Conservation (phyloP, 352 stramenopile species). For the Thalassiosira livingstoniorum region DNA sequence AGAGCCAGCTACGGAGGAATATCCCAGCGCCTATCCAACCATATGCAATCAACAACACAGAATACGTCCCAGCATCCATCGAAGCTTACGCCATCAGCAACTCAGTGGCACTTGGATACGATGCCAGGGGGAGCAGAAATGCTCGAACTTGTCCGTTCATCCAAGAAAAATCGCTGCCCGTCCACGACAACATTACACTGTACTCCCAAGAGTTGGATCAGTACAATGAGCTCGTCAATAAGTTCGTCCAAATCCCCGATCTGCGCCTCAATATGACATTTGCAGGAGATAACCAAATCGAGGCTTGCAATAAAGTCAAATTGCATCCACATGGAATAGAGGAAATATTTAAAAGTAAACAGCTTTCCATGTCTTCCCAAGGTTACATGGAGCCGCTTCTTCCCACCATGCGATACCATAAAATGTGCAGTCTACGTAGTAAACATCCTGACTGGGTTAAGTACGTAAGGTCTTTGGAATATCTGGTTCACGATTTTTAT, state of each 20-base stretch:
- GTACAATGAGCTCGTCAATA: conserved; percentile 36
- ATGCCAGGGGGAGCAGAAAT: no score
- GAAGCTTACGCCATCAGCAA: no score
- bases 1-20: no score
- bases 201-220: conserved; percentile 36
- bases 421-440: conserved; percentile 60
- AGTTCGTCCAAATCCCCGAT: conserved; percentile 19
- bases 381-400: conserved; percentile 71
- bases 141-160: conserved; percentile 21
- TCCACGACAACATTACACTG: conserved; percentile 3
- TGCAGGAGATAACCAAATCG: background rate
- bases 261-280: background rate
- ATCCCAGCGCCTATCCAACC: no score
- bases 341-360: conserved; percentile 29
- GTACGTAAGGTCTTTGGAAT: conserved; percentile 59
- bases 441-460: background rate
- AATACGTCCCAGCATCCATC: no score
- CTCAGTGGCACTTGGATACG: no score
- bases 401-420: conserved; percentile 58
- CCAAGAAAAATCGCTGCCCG: background rate
- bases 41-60: no score
- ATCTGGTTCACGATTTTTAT: conserved; percentile 78
- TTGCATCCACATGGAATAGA: conserved; percentile 26
- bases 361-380: conserved; percentile 32
- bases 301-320: conserved; percentile 25